Conservation (phyloP, 2,329 filamentous ascomycete species). For the Volutella citrinella region DNA sequence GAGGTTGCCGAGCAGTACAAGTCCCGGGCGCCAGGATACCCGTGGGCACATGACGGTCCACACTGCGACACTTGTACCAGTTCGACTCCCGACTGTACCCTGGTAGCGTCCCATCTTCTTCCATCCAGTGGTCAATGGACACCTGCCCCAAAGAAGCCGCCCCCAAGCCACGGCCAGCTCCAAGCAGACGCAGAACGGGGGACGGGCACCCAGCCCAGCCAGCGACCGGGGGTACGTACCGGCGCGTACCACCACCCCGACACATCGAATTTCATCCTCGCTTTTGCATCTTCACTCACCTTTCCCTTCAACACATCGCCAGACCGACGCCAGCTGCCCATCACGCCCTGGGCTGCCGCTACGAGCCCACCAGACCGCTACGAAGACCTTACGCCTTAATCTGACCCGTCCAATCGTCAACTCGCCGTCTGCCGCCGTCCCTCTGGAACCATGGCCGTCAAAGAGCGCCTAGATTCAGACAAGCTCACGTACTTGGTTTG, state of each 20-base stretch:
- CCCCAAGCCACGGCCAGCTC: slow-evolving; percentile 13
- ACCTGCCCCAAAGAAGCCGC: too few species aligned
- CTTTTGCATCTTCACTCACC: slow-evolving; percentile 32
- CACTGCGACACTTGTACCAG: too few species aligned
- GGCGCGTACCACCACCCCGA: slow-evolving; percentile 22
- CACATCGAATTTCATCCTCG: slow-evolving; percentile 34
- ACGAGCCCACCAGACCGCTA: too few species aligned
- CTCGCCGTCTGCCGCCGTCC: slow-evolving; percentile 33
- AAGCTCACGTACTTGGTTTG: slow-evolving; percentile 69
- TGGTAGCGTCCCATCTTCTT: too few species aligned
- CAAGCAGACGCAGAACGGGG: slow-evolving; percentile 24
- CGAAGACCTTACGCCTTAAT: too few species aligned
- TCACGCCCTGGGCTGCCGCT: slow-evolving; percentile 16
- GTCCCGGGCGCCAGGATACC: too few species aligned
- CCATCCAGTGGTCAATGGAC: too few species aligned
- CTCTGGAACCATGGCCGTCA: slow-evolving; percentile 44
- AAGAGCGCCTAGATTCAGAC: slow-evolving; percentile 63
- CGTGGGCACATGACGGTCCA: too few species aligned
- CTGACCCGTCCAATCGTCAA: too few species aligned
- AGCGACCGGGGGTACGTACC: slow-evolving; percentile 25
- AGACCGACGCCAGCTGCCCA: slow-evolving; percentile 14
- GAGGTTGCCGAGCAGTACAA: too few species aligned
- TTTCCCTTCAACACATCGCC: slow-evolving; percentile 20
- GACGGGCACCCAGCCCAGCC: too few species aligned
- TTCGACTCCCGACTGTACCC: too few species aligned